Evolutionary conservation across 1,284 basidiomycete species (phyloP).

Genomic region (Cutaneotrichosporon sp.): DNA sequence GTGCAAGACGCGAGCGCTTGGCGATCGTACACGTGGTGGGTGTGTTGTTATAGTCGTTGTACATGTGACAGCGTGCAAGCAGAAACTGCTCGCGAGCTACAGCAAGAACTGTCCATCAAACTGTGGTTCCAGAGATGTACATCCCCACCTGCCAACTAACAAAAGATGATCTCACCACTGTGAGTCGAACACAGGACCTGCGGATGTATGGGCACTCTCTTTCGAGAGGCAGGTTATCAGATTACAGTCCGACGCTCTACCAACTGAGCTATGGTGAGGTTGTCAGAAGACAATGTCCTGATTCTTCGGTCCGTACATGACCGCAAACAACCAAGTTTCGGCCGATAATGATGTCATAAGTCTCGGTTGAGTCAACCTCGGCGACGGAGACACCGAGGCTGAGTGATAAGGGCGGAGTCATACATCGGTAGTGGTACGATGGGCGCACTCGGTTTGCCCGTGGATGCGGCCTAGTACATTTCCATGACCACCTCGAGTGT

Average conservation of each 20-base stretch:
- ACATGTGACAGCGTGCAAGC: no score
- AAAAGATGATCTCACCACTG: conserved; percentile 11
- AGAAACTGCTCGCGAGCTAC: no score
- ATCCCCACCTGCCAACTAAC: neutral
- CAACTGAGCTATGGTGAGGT: conserved; percentile 13
- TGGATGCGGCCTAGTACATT: neutral
- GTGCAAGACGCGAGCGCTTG: no score
- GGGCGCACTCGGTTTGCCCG: neutral
- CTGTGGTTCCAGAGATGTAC: no score
- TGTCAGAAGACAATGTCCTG: neutral
- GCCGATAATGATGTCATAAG: neutral
- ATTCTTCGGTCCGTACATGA: no score
- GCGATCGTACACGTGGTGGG: no score
- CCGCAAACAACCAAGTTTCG: neutral
- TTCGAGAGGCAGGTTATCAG: neutral
- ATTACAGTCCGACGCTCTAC: conserved; percentile 15
- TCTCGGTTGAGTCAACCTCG: neutral
- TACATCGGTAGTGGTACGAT: neutral
- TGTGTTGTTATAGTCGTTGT: no score
- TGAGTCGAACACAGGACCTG: conserved; percentile 15
- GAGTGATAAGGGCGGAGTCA: neutral
- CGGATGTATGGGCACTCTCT: neutral
- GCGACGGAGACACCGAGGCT: neutral
- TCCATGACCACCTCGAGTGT: neutral
- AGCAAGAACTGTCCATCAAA: no score